These are phyloP conservation scores for Aureobasidium leucospermi DNA, from an alignment of 2,329 filamentous ascomycete genomes.

Conservation along the genomic window DNA sequence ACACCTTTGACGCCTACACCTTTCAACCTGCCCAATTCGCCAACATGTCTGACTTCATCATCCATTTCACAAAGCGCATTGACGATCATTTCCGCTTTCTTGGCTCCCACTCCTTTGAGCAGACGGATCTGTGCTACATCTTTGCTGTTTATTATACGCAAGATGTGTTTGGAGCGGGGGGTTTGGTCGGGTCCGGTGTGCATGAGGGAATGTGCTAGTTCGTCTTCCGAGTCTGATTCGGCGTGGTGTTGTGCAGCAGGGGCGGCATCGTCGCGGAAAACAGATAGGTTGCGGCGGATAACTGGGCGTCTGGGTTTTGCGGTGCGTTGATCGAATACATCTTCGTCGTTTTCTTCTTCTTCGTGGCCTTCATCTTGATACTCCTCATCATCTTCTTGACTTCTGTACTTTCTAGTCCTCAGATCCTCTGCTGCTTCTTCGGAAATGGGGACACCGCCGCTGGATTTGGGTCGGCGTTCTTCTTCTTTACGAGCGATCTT, in stretches of 20 bases:
- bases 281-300: conserved; percentile 7
- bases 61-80: conserved; percentile 42
- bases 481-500: conserved; percentile 35
- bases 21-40: conserved; percentile 29
- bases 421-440: not conserved
- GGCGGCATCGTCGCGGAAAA: conserved; percentile 7
- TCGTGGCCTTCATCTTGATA: not conserved
- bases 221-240: conserved; percentile 25
- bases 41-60: conserved; percentile 21
- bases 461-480: not conserved
- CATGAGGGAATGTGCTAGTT: conserved; percentile 19
- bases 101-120: conserved; percentile 63
- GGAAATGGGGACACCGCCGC: not conserved
- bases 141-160: conserved; percentile 67
- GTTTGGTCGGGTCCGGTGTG: conserved; percentile 29
- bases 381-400: not conserved
- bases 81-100: conserved; percentile 55
- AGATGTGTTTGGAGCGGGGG: conserved; percentile 54
- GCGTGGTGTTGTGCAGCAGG: not conserved
- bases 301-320: not conserved
- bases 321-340: not conserved
- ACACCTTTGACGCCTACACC: conserved; percentile 45
- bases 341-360: conserved; percentile 14
- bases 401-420: no score
- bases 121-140: conserved; percentile 58